These are phyloP conservation scores for Thermothielavioides terrestris DNA, from an alignment of 495 filamentous ascomycete genomes.

Conservation along the genomic window DNA sequence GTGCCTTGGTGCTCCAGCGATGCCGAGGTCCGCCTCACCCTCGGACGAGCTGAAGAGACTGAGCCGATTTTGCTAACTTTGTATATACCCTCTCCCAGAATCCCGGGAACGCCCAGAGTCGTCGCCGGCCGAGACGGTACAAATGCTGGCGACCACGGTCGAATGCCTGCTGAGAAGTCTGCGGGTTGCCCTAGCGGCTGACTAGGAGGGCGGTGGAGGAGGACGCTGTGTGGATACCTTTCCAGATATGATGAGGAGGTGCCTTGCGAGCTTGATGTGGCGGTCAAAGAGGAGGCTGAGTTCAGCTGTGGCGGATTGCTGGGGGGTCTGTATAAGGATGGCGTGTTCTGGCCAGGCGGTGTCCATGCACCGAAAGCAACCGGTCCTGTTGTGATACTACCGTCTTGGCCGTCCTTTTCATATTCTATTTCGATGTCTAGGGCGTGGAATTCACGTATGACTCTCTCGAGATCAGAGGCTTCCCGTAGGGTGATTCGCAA, in stretches of 20 bases:
- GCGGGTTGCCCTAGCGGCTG: constrained; percentile 4
- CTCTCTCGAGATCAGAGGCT: constrained; percentile 9
- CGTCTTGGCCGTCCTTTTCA: not conserved
- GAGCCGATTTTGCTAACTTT: constrained; percentile 22
- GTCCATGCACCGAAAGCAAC: not conserved
- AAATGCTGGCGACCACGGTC: constrained; percentile 8
- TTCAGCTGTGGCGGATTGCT: not conserved
- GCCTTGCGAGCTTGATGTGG: not conserved
- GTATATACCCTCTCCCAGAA: constrained; percentile 22
- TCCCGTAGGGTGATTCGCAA: constrained; percentile 12
- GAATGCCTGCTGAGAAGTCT: not conserved
- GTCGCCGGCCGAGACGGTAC: constrained; percentile 11
- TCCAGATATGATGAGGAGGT: not conserved
- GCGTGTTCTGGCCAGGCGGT: not conserved
- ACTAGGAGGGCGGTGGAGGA: constrained; percentile 8
- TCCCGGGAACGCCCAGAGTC: constrained; percentile 13
- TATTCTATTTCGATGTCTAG: constrained; percentile 6
- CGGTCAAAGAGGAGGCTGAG: not conserved
- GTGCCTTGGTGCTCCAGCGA: not conserved
- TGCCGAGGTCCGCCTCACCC: constrained; percentile 2
- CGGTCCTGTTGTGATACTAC: not conserved
- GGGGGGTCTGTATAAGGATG: not conserved
- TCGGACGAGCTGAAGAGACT: not conserved
- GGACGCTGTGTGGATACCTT: not conserved
- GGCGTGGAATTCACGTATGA: constrained; percentile 9